Conservation (phyloP, 768 basidiomycete species). For the Termitomyces bulborhizus region DNA sequence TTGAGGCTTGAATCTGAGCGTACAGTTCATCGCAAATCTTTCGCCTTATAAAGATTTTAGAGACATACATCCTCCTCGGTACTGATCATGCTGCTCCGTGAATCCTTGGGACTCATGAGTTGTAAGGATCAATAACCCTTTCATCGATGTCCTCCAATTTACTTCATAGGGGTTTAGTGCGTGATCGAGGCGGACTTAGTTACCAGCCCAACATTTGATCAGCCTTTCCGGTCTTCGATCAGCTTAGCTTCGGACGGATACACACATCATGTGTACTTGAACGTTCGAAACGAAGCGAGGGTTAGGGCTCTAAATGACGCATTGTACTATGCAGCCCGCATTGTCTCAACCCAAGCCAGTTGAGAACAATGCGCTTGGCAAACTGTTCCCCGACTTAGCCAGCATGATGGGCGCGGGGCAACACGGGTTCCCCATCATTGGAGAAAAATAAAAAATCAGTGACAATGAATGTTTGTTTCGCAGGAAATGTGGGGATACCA, state of each 20-base stretch:
- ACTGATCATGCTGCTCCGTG: neutral
- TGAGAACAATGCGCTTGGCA: constrained; percentile 19
- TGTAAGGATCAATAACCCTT: neutral
- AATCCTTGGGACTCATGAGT: neutral
- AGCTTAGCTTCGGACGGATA: too few relatives aligned
- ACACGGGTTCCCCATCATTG: constrained; percentile 32
- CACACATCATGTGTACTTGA: neutral
- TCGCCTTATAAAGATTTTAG: too few relatives aligned
- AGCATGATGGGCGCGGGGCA: constrained; percentile 27
- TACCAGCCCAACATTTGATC: too few relatives aligned
- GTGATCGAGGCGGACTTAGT: neutral
- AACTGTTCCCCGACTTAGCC: constrained; percentile 11
- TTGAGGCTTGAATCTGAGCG: too few relatives aligned
- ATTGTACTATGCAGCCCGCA: neutral
- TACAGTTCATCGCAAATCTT: too few relatives aligned
- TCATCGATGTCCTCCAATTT: neutral
- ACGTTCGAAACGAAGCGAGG: neutral
- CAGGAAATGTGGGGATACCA: too few relatives aligned
- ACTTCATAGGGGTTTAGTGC: neutral
- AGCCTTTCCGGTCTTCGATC: too few relatives aligned
- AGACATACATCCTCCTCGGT: too few relatives aligned
- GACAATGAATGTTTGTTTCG: neutral
- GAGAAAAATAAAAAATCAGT: constrained; percentile 1
- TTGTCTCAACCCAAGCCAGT: constrained; percentile 24
- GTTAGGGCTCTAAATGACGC: neutral